These are phyloP conservation scores for Vinca minor DNA, from an alignment of 257 asterid species.

Conservation along the genomic window DNA sequence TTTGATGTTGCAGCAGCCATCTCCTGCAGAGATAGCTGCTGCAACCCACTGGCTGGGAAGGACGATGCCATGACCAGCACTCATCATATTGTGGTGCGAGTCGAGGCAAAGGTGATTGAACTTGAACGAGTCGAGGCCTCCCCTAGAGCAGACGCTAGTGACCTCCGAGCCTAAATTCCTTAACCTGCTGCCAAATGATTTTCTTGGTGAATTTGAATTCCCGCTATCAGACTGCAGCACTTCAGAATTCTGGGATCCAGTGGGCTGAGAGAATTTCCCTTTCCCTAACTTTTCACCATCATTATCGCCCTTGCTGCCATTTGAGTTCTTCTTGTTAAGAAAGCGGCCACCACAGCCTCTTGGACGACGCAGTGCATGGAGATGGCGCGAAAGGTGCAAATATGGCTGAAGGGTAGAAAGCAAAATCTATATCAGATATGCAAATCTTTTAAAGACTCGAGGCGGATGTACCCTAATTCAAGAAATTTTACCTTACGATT, in stretches of 20 bases:
- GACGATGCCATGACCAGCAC: slow-evolving; percentile 31
- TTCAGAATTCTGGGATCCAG: slow-evolving; percentile 37
- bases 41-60: slow-evolving; percentile 35
- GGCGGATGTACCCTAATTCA: not conserved
- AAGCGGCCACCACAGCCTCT: slow-evolving; percentile 87
- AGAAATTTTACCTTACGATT: slow-evolving; percentile 45
- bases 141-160: slow-evolving; percentile 27
- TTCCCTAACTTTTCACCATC: slow-evolving; percentile 5
- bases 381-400: slow-evolving; percentile 83
- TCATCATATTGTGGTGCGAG: slow-evolving; percentile 28
- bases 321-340: slow-evolving; percentile 46
- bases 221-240: slow-evolving; percentile 40
- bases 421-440: slow-evolving; percentile 2
- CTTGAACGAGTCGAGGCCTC: slow-evolving; percentile 30
- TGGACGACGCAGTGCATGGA: slow-evolving; percentile 83
- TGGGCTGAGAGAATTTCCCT: slow-evolving; percentile 8
- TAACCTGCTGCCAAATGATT: slow-evolving; percentile 20
- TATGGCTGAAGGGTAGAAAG: slow-evolving; percentile 45
- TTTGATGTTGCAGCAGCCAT: slow-evolving; percentile 40
- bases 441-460: not conserved
- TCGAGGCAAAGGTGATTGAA: slow-evolving; percentile 26
- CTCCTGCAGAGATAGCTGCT: slow-evolving; percentile 18
- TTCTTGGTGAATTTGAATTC: slow-evolving; percentile 25
- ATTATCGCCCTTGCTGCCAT: slow-evolving; percentile 12
- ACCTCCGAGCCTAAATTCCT: slow-evolving; percentile 30